These are phyloP conservation scores for Vitellaria paradoxa DNA, from an alignment of 179 eudicot genomes.

Conservation along the genomic window DNA sequence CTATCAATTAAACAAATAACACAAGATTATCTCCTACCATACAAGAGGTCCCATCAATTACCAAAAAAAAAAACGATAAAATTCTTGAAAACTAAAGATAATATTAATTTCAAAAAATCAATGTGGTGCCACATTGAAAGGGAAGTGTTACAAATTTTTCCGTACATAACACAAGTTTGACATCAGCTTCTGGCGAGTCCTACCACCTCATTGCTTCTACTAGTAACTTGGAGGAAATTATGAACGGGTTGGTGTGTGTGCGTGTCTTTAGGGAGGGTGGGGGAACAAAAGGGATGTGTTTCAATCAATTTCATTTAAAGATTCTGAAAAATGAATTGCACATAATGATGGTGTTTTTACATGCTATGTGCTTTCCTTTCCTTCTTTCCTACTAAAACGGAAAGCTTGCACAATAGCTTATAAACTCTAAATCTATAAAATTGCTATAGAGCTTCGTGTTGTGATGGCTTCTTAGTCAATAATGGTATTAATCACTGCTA, in stretches of 20 bases:
- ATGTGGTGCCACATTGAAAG: not conserved
- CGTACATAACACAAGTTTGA: not conserved
- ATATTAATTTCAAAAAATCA: not conserved
- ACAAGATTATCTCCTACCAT: not conserved
- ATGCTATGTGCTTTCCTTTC: no score
- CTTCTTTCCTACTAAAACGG: no score
- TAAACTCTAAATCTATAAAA: no score
- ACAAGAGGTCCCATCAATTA: constrained; percentile 7
- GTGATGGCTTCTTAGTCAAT: no score
- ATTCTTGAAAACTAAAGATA: constrained; percentile 1
- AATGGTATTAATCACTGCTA: no score
- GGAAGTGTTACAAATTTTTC: not conserved
- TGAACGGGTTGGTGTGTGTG: no score
- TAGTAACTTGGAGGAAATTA: not conserved
- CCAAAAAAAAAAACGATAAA: not conserved
- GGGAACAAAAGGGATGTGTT: no score
- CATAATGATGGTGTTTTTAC: no score
- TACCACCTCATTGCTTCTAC: not conserved
- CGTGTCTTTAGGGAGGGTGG: no score
- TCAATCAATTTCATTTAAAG: not conserved
- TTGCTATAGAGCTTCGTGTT: no score
- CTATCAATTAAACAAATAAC: constrained; percentile 38
- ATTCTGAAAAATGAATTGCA: no score
- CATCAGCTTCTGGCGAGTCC: not conserved
- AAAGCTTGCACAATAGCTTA: no score